Evolutionary conservation across 179 eudicot species (phyloP), one percentile per base, ranked within the genome.

Genomic region (Heliamphora pulchella): DNA sequence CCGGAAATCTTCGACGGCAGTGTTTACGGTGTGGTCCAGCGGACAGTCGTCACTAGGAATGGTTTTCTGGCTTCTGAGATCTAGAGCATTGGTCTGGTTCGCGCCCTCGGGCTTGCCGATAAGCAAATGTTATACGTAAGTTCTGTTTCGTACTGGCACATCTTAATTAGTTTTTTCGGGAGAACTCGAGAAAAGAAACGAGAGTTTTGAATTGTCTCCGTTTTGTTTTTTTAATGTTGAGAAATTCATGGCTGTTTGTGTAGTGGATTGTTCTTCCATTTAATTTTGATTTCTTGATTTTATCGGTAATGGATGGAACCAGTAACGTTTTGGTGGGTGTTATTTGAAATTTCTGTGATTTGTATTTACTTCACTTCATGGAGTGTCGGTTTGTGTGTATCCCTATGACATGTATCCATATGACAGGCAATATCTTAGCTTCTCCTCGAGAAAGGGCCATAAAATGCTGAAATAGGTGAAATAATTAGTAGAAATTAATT

Each of bases 1-100:
- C 94, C 96, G n/a, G 98, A 93, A 76, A 93, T 95, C 78, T 95
- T 95, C 65, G 91, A 91, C 78, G 97, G 92, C 57, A 98, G 94
- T 4, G 90, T 92, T 31, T 88, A 89, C 65, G 96, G 97, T 67
- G 98, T 91, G 8, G 75, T 92, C 68, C 83, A 93, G n/a, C 91
- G 98, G 39, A 97, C 91, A 51, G 85, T 91, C 80, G 73, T 93
- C 48, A 91, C 92, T 59, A 97, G 98, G 0, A 93, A 93, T 48
- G 98, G 98, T 9, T 93, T 88, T 62, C 87, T 97, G 0, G 92
- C 92, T 74, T 90, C 98, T 18, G 98, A 93, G 82, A 92, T 84
- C 70, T 97, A 93, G 89, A 88, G 94, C 84, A 70, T 93, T 76
- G 98, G 98, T 3, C 84, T 93, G 81, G 91, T 90, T 78, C 90